Conservation (phyloP, 345 rosid genomes). For the Iberis pinnata region DNA sequence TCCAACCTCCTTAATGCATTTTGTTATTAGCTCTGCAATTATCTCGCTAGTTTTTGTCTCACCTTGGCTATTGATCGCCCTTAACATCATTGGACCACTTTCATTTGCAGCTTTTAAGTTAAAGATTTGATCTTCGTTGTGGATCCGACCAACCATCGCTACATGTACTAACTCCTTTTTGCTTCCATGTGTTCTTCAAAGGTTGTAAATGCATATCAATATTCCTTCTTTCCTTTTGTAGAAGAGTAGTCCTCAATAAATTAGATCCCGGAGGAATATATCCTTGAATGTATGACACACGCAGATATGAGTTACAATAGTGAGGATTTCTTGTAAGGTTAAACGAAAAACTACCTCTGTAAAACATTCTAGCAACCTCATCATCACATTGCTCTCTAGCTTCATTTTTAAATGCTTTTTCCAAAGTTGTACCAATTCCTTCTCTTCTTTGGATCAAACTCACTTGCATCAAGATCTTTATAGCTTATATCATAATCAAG, state of each 20-base stretch:
- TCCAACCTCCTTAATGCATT: background rate
- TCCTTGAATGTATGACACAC: background rate
- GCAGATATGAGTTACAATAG: background rate
- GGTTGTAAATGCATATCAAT: background rate
- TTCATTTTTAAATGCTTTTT: background rate
- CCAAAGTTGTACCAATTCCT: background rate
- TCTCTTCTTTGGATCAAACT: background rate
- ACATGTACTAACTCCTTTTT: slow-evolving; percentile 11
- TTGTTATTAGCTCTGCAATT: background rate
- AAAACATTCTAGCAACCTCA: slow-evolving; percentile 3
- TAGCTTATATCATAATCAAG: slow-evolving; percentile 10
- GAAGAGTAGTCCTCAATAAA: background rate
- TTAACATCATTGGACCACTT: slow-evolving; percentile 5
- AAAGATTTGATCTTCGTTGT: background rate
- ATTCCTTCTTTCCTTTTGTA: slow-evolving; percentile 4
- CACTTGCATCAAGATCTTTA: background rate
- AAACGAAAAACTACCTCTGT: background rate
- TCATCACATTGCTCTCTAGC: slow-evolving; percentile 9
- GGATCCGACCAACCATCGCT: slow-evolving; percentile 5
- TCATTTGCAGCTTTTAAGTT: slow-evolving; percentile 5
- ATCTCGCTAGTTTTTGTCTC: background rate
- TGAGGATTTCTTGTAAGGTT: background rate
- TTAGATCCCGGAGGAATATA: background rate
- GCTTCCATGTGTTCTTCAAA: background rate
- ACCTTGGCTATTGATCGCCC: background rate